These are phyloP conservation scores for Yamadazyma atlantica DNA, from an alignment of 1,139 yeast genomes.

Conservation along the genomic window DNA sequence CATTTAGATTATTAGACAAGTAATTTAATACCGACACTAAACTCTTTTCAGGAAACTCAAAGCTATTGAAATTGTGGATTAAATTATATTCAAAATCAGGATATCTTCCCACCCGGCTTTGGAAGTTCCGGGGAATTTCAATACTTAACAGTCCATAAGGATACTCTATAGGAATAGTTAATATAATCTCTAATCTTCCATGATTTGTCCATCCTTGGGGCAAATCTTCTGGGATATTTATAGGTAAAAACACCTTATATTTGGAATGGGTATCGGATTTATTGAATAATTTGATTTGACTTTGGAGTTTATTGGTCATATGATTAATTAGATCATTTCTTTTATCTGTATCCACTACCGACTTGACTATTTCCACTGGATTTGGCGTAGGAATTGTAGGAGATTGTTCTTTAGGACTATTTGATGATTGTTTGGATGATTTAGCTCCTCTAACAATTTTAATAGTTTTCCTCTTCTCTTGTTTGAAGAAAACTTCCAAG, in stretches of 20 bases:
- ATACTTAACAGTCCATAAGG: slow-evolving; percentile 19
- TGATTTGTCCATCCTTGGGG: slow-evolving; percentile 23
- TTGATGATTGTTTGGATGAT: background rate
- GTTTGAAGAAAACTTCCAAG: slow-evolving; percentile 56
- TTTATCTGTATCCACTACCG: slow-evolving; percentile 11
- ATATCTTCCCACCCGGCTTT: slow-evolving; percentile 17
- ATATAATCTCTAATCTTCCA: slow-evolving; percentile 19
- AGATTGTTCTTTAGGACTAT: slow-evolving; percentile 2
- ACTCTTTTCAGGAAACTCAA: slow-evolving; percentile 16
- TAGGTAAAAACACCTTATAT: slow-evolving; percentile 23
- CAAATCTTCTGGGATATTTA: slow-evolving; percentile 10
- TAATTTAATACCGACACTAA: slow-evolving; percentile 29
- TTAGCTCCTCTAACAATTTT: slow-evolving; percentile 21
- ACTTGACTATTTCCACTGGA: slow-evolving; percentile 3
- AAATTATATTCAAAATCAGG: slow-evolving; percentile 25
- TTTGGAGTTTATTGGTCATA: slow-evolving; percentile 23
- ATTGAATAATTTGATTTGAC: slow-evolving; percentile 26
- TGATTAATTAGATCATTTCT: slow-evolving; percentile 23
- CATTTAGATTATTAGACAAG: slow-evolving; percentile 27
- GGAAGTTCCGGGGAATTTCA: slow-evolving; percentile 23
- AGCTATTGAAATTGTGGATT: slow-evolving; percentile 19
- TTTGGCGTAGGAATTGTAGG: slow-evolving; percentile 5
- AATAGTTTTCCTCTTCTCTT: slow-evolving; percentile 53
- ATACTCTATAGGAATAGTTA: slow-evolving; percentile 23
- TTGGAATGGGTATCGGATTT: slow-evolving; percentile 23